Evolutionary conservation across 768 basidiomycete genomes (phyloP), one percentile per base, ranked within the genome.

Genomic region (Russula brevipes): DNA sequence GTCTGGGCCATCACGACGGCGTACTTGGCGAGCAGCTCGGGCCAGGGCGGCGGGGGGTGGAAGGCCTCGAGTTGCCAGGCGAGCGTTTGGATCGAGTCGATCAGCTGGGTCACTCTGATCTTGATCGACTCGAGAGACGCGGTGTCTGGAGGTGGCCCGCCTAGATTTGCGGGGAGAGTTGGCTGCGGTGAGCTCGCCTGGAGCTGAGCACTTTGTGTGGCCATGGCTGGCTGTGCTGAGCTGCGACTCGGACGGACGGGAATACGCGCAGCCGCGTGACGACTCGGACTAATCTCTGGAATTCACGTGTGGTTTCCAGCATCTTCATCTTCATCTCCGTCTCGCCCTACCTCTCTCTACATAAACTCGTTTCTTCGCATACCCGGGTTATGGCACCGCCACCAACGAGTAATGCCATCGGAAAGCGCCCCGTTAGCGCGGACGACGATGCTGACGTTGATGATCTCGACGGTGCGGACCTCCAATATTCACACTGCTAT

Each of bases 1-100:
- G 89, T 89, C 69, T 93, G 91, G 0, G 89, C 89, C 59, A 93
- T 81, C 33, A 94, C 80, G 66, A 90, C 81, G 68, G 86, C 91
- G 81, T 92, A 93, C 77, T 91, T 92, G 14, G 87, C 85, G 58
- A 93, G 79, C 59, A 94, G 83, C 70, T 93, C 91, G 3, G 91
- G 91, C 91, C 91, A 93, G 8, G 88, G 74, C 3, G 87, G 85
- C 1, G 63, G 65, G 17, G 64, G 66, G 85, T 91, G 90, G n/a
- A 71, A 77, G 42, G 75, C 76, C 57, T 89, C 85, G 67, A 91
- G 77, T 7, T 82, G 86, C 57, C 81, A 78, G 60, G 85, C 85
- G 9, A 91, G 77, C 0, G 78, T 76, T 60, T 84, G 77, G 30
- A 91, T 86, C 7, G 88, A 88, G 55, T 92, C 90, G 50, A 90